Evolutionary conservation across 345 rosid genomes (phyloP).

Genomic region (Melaleuca alternifolia): DNA sequence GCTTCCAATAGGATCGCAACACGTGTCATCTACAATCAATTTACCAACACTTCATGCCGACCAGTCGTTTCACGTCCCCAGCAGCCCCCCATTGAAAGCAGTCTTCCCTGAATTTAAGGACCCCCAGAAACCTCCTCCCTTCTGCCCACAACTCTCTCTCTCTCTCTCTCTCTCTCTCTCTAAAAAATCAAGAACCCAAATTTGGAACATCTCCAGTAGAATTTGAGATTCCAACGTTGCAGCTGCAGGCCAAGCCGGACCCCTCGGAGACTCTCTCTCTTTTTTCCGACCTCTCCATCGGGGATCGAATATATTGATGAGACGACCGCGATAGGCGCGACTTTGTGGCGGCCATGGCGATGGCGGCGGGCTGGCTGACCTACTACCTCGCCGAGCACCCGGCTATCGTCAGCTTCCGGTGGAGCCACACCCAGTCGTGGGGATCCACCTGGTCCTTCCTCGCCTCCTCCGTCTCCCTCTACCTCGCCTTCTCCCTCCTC

Average conservation of each 20-base stretch:
- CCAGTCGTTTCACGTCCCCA: not conserved
- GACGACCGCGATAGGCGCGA: not conserved
- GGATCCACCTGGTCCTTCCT: conserved; percentile 93
- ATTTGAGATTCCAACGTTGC: not conserved
- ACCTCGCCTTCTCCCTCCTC: conserved; percentile 37
- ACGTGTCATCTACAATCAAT: not conserved
- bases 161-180: not conserved
- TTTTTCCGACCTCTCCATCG: not conserved
- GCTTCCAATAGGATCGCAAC: not conserved
- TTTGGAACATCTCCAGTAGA: not conserved
- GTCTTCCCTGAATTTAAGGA: not conserved
- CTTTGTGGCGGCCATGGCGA: not conserved
- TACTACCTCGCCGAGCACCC: conserved; percentile 84
- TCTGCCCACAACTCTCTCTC: not conserved
- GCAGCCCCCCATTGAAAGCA: not conserved
- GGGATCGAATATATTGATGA: not conserved
- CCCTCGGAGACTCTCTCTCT: not conserved
- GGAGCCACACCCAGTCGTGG: conserved; percentile 80
- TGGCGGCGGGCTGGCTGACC: conserved; percentile 15
- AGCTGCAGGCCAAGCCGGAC: not conserved
- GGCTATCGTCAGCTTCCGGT: conserved; percentile 59
- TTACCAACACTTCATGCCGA: not conserved
- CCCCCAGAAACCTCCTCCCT: not conserved
- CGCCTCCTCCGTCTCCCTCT: conserved; percentile 42
- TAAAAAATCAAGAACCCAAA: not conserved